Base-by-base conservation (phyloP, 2,329 filamentous ascomycete genomes). In the Polychaeton citri region DNA sequence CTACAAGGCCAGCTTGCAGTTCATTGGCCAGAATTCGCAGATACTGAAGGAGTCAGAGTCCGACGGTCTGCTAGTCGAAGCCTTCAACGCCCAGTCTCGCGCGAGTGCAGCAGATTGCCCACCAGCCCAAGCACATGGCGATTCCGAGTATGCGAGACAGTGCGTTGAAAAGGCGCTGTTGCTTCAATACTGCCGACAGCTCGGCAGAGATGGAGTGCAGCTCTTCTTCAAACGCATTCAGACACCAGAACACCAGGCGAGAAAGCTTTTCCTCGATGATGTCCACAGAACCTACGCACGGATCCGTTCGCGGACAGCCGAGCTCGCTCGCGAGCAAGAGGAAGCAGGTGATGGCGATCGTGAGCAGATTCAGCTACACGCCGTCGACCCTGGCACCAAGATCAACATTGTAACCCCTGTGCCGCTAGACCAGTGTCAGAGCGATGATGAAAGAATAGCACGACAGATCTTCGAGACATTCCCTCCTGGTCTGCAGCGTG, bases 221-320 rank as follows among this genome's bases (percentile, higher is more conserved):
- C 64, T 96, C 19, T 98, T 98, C 69, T 98, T 98, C 72, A 93
- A 90, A 64, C 81, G 88, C 39, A 87, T 98, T 58, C 90, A 82
- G 16, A 93, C 82, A 3, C 76, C 76, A 49, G 83, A 80, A 20
- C 88, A 98, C 61, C 81, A 94, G 61, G 92, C 90, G 5, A 79
- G 82, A 51, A 85, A 83, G 31, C 72, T 96, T 31, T 98, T 98
- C 66, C 76, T 74, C 56, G 88, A 94, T 59, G 90, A 98, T 56
- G 87, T 98, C 31, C 80, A 85, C 52, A 77, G 79, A 26, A 96
- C 87, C 3, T 95, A 92, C 60, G 68, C 69, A 50, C 76, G 79
- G 36, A 96, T 98, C 59, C 77, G 76, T 51, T 77, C 69, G 18
- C 76, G 90, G 33, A 77, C 81, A 1, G 69, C 71, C 5, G 83